phyloP scores from a whole-genome alignment of 2,329 filamentous ascomycete species.

The Stromatinia cepivora region DNA sequence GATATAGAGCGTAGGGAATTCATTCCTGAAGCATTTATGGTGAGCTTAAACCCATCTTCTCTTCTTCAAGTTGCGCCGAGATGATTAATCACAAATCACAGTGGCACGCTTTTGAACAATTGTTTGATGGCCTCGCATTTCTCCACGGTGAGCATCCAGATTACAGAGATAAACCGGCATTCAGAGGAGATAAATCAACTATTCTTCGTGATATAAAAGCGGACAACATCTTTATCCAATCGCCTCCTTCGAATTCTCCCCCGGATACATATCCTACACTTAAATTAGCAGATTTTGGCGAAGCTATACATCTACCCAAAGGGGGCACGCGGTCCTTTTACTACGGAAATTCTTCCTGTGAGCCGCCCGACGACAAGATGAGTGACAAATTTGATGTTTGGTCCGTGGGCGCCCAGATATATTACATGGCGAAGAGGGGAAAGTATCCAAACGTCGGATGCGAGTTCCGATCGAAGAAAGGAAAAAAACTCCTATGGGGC shows the following conservation, averaged over 20 bases:
- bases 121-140: conserved; percentile 18
- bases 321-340: not conserved
- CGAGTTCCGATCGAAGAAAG: not conserved
- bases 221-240: conserved; percentile 17
- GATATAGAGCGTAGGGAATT: fast-evolving
- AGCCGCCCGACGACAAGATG: conserved; percentile 10
- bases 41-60: not conserved
- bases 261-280: conserved; percentile 4
- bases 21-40: conserved; percentile 14
- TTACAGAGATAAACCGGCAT: not conserved
- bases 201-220: conserved; percentile 3
- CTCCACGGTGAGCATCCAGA: conserved; percentile 17
- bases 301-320: conserved; percentile 11
- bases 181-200: not conserved
- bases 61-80: not conserved
- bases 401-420: conserved; percentile 5
- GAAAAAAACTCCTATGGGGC: not conserved
- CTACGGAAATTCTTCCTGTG: conserved; percentile 2
- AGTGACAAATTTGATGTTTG: conserved; percentile 22
- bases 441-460: not conserved
- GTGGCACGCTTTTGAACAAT: conserved; percentile 19
- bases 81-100: not conserved
- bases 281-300: conserved; percentile 21
- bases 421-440: conserved; percentile 1
- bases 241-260: not conserved